Base-by-base conservation (phyloP, 2,329 filamentous ascomycete species). In the Colletotrichum sp. region DNA sequence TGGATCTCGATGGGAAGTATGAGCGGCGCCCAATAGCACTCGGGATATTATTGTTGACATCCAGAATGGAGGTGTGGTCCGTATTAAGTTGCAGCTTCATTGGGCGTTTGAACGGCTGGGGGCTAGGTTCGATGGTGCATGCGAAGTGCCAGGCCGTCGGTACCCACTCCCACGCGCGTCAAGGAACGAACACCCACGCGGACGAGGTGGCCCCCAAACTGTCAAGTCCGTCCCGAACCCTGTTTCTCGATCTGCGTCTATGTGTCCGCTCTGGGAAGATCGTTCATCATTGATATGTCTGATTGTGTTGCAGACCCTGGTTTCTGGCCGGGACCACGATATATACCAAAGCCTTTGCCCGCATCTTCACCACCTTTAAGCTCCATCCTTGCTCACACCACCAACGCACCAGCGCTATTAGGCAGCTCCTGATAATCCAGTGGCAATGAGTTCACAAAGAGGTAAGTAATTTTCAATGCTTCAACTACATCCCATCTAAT, bases 391-490 rank as follows among this genome's bases (percentile, higher is more conserved):
- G 28, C 16, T 21, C 13, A 0, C 18, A 21, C 14, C 63, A 68
- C 2, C 24, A 18, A 36, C 8, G 21, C n/a, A 30, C 3, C 48
- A 59, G 34, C 69, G 73, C 73, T 75, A 21, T 75, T 64, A 75
- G 73, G 69, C 73, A 43, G 52, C 14, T 12, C 52, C 6, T 32
- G 0, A 14, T 1, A 18, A 4, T 6, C 0, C 43, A 13, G 32
- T n/a, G 39, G 18, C 13, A 1, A 77, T 77, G 74, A 73, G 73
- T 26, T 68, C 72, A 18, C 65, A 59, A 61, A 30, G 72, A 72
- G 72, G 75, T 59, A 77, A 71, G 21, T 77, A 43, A 8, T 3
- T 2, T 28, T 28, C 2, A 2, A 28, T 28, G 26, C 13, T 1
- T 14, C 2, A 12, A 16, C n/a, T 0, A 39, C 14, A 4, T 34